Evolutionary conservation across 2,329 filamentous ascomycete genomes (phyloP).

Genomic region (Penicillium sp.): DNA sequence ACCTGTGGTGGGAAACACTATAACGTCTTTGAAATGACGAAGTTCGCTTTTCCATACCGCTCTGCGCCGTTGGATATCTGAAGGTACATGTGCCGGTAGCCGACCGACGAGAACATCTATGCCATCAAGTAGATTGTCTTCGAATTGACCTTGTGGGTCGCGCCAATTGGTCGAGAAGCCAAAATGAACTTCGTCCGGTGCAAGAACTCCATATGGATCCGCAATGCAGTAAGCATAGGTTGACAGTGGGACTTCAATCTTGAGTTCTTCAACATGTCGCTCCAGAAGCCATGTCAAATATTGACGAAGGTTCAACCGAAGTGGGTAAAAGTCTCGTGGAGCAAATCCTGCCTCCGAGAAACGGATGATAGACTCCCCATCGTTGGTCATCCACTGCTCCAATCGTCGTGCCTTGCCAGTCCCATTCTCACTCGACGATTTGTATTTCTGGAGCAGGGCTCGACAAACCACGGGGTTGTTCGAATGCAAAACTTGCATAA

Average conservation of each 20-base stretch:
- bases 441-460: constrained; percentile 37
- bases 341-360: constrained; percentile 50
- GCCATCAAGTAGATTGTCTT: constrained; percentile 47
- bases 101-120: constrained; percentile 57
- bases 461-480: constrained; percentile 38
- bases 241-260: constrained; percentile 51
- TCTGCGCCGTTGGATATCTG: constrained; percentile 57
- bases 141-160: constrained; percentile 37
- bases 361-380: constrained; percentile 38
- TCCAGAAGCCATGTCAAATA: constrained; percentile 44
- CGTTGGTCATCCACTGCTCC: constrained; percentile 38
- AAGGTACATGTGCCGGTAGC: constrained; percentile 56
- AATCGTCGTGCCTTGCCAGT: constrained; percentile 24
- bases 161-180: constrained; percentile 52
- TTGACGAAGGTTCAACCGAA: constrained; percentile 41
- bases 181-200: constrained; percentile 56
- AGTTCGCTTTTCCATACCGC: constrained; percentile 53
- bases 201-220: constrained; percentile 53
- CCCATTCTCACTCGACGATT: constrained; percentile 28
- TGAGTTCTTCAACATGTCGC: constrained; percentile 47
- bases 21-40: constrained; percentile 56
- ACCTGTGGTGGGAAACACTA: constrained; percentile 57
- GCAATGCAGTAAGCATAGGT: constrained; percentile 58
- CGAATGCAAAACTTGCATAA: constrained; percentile 38
- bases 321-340: constrained; percentile 41